Percentiles rank a stretch among this genome's conserved stretches.
Conservation (phyloP, 495 filamentous ascomycete species). For the Xylaria telfairii region DNA sequence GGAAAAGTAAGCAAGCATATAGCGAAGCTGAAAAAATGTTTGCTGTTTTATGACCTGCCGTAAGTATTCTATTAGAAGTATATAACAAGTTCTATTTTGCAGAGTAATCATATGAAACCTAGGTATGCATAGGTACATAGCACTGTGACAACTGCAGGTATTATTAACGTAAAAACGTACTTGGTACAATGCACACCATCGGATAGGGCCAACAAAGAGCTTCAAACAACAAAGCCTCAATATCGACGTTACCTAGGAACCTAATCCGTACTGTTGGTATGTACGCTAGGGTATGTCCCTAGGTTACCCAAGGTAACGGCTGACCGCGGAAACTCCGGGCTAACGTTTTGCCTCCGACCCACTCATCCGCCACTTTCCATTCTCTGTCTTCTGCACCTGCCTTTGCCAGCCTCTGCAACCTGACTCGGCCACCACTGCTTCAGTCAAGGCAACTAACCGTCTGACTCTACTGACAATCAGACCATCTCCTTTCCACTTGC, state of each 20-base stretch:
- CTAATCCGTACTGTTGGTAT: background rate
- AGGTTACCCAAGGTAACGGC: background rate
- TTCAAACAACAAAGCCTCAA: background rate
- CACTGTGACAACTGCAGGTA: background rate
- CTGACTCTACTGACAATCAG: background rate
- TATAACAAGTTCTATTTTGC: no score
- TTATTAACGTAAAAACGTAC: no score
- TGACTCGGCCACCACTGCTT: constrained; percentile 5
- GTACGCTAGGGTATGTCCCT: no score
- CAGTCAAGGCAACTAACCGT: constrained; percentile 3
- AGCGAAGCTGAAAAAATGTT: no score
- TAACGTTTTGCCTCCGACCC: constrained; percentile 4
- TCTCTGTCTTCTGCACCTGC: constrained; percentile 7
- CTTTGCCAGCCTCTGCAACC: constrained; percentile 6
- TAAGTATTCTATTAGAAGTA: no score
- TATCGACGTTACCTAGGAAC: background rate
- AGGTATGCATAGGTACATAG: background rate
- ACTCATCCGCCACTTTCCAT: constrained; percentile 22
- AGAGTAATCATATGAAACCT: background rate
- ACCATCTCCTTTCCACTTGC: background rate
- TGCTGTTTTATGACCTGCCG: no score
- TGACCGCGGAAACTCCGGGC: constrained; percentile 11
- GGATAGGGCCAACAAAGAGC: constrained; percentile 1
- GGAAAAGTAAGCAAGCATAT: background rate
- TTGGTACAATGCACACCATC: no score